Conservation (phyloP, 2,329 filamentous ascomycete species). For the Pseudophaeomoniella oleicola region DNA sequence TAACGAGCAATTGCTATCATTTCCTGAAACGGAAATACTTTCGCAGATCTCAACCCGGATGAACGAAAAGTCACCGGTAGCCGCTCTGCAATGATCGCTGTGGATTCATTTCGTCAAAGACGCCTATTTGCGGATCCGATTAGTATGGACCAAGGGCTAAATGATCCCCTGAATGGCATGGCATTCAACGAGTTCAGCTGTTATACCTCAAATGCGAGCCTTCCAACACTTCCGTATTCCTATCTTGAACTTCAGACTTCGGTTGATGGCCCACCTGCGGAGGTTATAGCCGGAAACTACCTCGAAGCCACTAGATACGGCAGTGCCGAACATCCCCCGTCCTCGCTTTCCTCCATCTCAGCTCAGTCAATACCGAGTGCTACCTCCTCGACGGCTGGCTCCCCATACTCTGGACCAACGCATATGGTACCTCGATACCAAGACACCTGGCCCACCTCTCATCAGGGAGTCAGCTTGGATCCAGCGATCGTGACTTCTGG, state of each 20-base stretch:
- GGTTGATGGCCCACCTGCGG: not conserved
- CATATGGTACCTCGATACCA: conserved; percentile 37
- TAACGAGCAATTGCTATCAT: not conserved
- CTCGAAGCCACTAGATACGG: not conserved
- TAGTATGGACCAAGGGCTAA: not conserved
- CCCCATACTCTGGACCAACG: conserved; percentile 43
- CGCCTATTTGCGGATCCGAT: not conserved
- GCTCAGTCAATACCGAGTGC: conserved; percentile 42
- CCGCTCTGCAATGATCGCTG: not conserved
- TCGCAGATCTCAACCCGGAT: not conserved
- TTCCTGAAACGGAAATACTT: not conserved
- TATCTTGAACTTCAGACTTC: not conserved
- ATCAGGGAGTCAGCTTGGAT: conserved; percentile 42
- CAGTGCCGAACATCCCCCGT: conserved; percentile 30
- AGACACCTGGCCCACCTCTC: conserved; percentile 41
- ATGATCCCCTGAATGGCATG: not conserved
- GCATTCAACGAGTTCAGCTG: not conserved
- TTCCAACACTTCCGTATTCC: not conserved
- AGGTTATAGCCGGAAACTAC: not conserved
- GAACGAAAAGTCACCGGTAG: not conserved
- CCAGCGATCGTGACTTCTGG: conserved; percentile 51
- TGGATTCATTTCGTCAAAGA: not conserved
- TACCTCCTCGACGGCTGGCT: conserved; percentile 52
- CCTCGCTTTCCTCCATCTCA: conserved; percentile 46
- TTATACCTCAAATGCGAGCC: not conserved